These are phyloP conservation scores for Bruguiera parviflora DNA, from an alignment of 345 rosid genomes.

Conservation along the genomic window DNA sequence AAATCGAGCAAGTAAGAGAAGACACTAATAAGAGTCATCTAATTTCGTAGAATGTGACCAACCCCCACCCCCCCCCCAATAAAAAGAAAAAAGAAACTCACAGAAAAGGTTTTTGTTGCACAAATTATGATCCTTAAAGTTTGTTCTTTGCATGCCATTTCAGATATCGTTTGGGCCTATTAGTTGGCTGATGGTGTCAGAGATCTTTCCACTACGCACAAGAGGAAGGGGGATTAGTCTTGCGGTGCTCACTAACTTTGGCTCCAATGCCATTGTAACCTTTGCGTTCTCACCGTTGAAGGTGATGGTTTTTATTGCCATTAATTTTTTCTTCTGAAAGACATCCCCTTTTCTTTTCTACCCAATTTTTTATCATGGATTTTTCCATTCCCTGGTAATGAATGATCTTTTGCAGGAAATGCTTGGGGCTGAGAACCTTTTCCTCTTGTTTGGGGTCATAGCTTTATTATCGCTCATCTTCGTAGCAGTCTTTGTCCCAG, in stretches of 20 bases:
- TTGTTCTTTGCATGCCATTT: slow-evolving; percentile 7
- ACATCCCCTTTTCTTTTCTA: background rate
- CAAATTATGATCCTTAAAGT: slow-evolving; percentile 8
- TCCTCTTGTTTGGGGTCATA: slow-evolving; percentile 80
- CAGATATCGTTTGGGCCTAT: slow-evolving; percentile 37
- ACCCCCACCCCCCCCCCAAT: too few relatives aligned
- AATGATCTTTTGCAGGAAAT: slow-evolving; percentile 53
- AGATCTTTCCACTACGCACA: slow-evolving; percentile 31
- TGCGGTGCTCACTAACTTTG: slow-evolving; percentile 37
- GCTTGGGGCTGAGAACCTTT: slow-evolving; percentile 81
- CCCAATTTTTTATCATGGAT: background rate
- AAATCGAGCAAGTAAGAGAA: background rate
- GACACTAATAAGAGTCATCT: too few relatives aligned
- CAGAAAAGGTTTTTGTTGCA: too few relatives aligned
- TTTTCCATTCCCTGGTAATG: background rate
- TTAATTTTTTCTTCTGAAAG: slow-evolving; percentile 1
- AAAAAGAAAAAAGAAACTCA: too few relatives aligned
- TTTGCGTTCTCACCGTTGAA: slow-evolving; percentile 33
- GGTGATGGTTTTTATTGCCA: slow-evolving; percentile 12
- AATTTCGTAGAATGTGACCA: too few relatives aligned
- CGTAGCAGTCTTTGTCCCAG: slow-evolving; percentile 59
- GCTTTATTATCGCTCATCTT: slow-evolving; percentile 67
- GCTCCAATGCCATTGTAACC: slow-evolving; percentile 34
- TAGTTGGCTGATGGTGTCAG: slow-evolving; percentile 38
- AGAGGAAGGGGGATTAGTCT: slow-evolving; percentile 37